phyloP scores from a whole-genome alignment of 768 basidiomycete species.

The Pisolithus orientalis region DNA sequence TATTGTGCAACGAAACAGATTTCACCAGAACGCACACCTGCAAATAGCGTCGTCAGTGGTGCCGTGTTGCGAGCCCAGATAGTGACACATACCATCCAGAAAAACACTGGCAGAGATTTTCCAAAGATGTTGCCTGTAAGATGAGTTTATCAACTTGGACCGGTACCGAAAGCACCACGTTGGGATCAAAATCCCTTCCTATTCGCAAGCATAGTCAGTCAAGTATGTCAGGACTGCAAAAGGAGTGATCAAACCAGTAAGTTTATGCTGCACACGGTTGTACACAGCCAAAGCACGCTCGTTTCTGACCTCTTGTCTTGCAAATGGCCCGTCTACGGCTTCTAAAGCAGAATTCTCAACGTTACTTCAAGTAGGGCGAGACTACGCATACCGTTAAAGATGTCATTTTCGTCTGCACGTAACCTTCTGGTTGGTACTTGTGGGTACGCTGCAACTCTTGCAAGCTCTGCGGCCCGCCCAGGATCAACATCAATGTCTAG shows the following conservation, averaged over 20 bases:
- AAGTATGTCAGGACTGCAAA: not conserved
- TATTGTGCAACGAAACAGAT: slow-evolving; percentile 8
- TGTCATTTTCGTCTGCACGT: slow-evolving; percentile 90
- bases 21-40: slow-evolving; percentile 76
- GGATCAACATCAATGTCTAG: slow-evolving; percentile 42
- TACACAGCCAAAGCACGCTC: slow-evolving; percentile 87
- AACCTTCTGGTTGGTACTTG: slow-evolving; percentile 77
- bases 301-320: slow-evolving; percentile 82
- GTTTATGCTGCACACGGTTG: slow-evolving; percentile 90
- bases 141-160: slow-evolving; percentile 92
- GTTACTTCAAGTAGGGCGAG: not conserved
- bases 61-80: not conserved
- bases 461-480: slow-evolving; percentile 54
- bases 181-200: slow-evolving; percentile 94
- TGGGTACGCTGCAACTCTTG: slow-evolving; percentile 63
- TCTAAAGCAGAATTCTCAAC: slow-evolving; percentile 20
- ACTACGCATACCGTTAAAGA: slow-evolving; percentile 67
- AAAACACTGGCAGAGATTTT: slow-evolving; percentile 96
- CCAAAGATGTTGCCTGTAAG: slow-evolving; percentile 85
- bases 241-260: slow-evolving; percentile 57
- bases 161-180: slow-evolving; percentile 62
- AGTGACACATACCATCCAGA: slow-evolving; percentile 66
- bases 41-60: not conserved
- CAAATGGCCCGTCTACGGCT: slow-evolving; percentile 46
- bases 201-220: slow-evolving; percentile 2